Percentiles rank a stretch among this genome's conserved stretches.
These are phyloP conservation scores for Neurospora sp. DNA, from an alignment of 495 filamentous ascomycete species.

Conservation along the genomic window DNA sequence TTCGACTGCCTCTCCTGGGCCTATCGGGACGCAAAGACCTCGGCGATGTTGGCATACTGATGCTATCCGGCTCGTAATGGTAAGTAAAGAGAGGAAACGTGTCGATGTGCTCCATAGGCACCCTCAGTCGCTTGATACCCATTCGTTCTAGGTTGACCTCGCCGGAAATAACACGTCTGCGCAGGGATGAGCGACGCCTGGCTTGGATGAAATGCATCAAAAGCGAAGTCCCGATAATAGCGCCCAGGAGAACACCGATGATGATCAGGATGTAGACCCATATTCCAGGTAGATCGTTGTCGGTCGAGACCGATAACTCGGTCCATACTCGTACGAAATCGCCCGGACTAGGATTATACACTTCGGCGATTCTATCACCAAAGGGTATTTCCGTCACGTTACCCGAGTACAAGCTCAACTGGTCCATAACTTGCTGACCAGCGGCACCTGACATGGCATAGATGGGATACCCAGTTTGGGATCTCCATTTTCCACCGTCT, in stretches of 20 bases:
- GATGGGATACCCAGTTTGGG: slow-evolving; percentile 57
- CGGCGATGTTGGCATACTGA: slow-evolving; percentile 12
- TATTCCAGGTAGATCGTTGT: slow-evolving; percentile 47
- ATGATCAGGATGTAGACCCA: slow-evolving; percentile 82
- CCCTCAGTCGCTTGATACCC: slow-evolving; percentile 63
- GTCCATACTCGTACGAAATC: slow-evolving; percentile 43
- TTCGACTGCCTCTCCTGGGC: slow-evolving; percentile 3
- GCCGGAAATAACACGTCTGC: slow-evolving; percentile 57
- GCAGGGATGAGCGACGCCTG: slow-evolving; percentile 51
- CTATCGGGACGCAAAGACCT: neutral
- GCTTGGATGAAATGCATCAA: slow-evolving; percentile 67
- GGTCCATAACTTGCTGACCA: slow-evolving; percentile 57
- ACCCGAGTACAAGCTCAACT: slow-evolving; percentile 66
- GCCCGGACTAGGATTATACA: slow-evolving; percentile 57
- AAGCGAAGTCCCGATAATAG: slow-evolving; percentile 54
- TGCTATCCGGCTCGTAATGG: slow-evolving; percentile 30
- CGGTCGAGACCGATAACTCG: slow-evolving; percentile 29
- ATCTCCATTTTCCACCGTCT: slow-evolving; percentile 55
- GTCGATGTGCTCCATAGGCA: slow-evolving; percentile 57
- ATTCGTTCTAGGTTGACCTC: slow-evolving; percentile 73
- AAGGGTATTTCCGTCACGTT: slow-evolving; percentile 49
- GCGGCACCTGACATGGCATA: slow-evolving; percentile 65
- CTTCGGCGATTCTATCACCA: slow-evolving; percentile 42
- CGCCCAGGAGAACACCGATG: slow-evolving; percentile 56
- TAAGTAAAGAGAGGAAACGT: slow-evolving; percentile 69